Evolutionary conservation across 805 yeast species (phyloP), one percentile per base, ranked within the genome.

Genomic region (Phaffomyces opuntiae): DNA sequence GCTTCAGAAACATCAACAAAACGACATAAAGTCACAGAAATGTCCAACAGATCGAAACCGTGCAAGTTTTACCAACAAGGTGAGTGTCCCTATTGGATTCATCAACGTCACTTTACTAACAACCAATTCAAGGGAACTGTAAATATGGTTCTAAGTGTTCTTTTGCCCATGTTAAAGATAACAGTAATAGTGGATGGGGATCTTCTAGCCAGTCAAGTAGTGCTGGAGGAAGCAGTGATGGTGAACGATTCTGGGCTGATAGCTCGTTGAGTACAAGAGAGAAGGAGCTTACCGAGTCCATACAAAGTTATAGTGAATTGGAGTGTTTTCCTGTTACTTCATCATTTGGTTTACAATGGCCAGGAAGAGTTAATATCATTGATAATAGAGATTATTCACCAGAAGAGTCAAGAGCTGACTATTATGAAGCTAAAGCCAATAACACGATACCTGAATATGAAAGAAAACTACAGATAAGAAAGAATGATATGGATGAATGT

Each of bases 341-440:
- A 3, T 68, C 82, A 0, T 63, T 72, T 57, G 77, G 83, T 25
- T 55, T 75, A n/a, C 69, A 67, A 1, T 56, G 59, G 3, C 80
- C 80, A 1, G 76, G 77, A 0, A 67, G 68, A 9, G 66, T 68
- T 39, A 77, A 75, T 52, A 54, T 80, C 37, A 74, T 79, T 9
- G 52, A 63, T 3, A 76, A 72, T 1, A 62, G 85, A 54, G 84
- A 80, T 49, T 56, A 72, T 21, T 77, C 83, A 0, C 65, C 62
- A 21, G 84, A 78, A 48, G 84, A 80, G 52, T 61, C 68, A 17
- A 61, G 84, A 45, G 61, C 72, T 43, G 70, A 71, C 49, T 76
- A 64, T 48, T 61, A 66, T 49, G 69, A 70, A 43, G 77, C 81
- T 0, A 62, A 55, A 39, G 54, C 62, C 5, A 56, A 57, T 14